Conservation (phyloP, 1,139 yeast species). For the Pichia sp. region DNA sequence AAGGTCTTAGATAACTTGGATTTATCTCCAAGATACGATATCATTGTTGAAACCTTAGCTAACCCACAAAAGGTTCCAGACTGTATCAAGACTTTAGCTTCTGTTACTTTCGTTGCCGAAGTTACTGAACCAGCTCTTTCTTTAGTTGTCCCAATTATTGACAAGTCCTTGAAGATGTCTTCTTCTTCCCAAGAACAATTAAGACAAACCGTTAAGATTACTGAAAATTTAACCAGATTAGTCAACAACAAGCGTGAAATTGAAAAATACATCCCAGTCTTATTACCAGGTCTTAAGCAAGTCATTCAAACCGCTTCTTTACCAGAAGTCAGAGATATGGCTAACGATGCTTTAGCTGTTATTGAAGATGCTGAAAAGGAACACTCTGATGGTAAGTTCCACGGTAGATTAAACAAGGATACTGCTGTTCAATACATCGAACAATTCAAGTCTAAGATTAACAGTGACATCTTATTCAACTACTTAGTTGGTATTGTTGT, state of each 20-base stretch:
- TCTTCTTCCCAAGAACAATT: conserved; percentile 94
- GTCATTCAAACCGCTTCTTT: conserved; percentile 88
- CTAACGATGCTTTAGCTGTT: conserved; percentile 79
- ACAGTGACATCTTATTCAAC: conserved; percentile 39
- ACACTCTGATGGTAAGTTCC: conserved; percentile 66
- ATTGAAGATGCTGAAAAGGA: conserved; percentile 77
- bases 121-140: conserved; percentile 96
- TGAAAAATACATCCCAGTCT: conserved; percentile 79
- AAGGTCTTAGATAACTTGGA: conserved; percentile 89
- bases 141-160: conserved; percentile 86
- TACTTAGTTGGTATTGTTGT: conserved; percentile 60
- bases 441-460: conserved; percentile 37
- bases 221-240: conserved; percentile 92
- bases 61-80: conserved; percentile 87
- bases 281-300: conserved; percentile 87
- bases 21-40: conserved; percentile 79
- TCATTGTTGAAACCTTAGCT: conserved; percentile 85
- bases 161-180: conserved; percentile 83
- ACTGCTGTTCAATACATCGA: conserved; percentile 51
- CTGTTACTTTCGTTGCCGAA: conserved; percentile 97
- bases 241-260: conserved; percentile 94
- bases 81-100: conserved; percentile 85
- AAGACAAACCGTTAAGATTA: conserved; percentile 94
- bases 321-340: conserved; percentile 96
- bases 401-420: conserved; percentile 63